Percentiles rank a stretch among this genome's conserved stretches.
phyloP scores from a whole-genome alignment of 2,329 filamentous ascomycete genomes.

The Colletotrichum incanum region DNA sequence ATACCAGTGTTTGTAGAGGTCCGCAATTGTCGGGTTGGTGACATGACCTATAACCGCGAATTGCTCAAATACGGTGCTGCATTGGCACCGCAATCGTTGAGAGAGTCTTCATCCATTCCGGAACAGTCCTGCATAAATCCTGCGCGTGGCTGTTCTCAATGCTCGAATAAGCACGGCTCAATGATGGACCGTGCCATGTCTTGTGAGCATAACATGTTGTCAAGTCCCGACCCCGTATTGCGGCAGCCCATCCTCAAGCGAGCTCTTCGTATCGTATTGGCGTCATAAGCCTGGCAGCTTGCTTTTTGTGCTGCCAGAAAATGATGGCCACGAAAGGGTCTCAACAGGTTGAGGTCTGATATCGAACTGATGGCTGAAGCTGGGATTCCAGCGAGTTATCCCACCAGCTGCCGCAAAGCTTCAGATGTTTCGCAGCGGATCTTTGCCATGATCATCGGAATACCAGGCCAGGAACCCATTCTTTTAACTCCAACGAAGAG shows the following conservation, averaged over 20 bases:
- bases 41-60: neutral
- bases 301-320: neutral
- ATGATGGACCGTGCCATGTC: neutral
- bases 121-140: neutral
- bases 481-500: neutral
- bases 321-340: too few species aligned
- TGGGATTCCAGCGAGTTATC: neutral
- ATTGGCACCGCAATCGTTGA: neutral
- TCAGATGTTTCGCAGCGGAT: neutral
- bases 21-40: neutral
- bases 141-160: neutral
- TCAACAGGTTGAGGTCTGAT: neutral
- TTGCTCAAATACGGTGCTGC: neutral
- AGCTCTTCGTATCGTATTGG: neutral
- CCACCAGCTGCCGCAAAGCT: neutral
- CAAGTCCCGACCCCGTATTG: neutral
- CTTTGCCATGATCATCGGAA: neutral
- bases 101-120: neutral
- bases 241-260: neutral
- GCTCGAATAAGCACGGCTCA: neutral
- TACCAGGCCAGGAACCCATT: neutral
- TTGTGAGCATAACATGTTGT: neutral
- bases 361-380: too few species aligned
- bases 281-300: neutral
- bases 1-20: too few species aligned